Percentiles rank a stretch among this genome's conserved stretches.
These are phyloP conservation scores for Selaginella tamariscina DNA, from an alignment of 75 land plant species.

Conservation along the genomic window DNA sequence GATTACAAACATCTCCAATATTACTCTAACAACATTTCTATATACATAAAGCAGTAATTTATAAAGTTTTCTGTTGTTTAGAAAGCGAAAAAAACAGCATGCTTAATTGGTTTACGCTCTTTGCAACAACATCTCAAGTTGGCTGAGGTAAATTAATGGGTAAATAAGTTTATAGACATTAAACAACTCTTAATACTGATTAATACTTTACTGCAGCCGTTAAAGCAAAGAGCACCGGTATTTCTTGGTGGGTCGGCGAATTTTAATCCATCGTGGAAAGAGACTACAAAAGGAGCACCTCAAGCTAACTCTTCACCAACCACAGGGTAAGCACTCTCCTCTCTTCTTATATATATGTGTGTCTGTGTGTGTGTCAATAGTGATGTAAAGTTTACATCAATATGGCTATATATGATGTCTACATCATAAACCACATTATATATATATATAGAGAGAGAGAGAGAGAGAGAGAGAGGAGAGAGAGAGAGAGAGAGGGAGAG, in stretches of 20 bases:
- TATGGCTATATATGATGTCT: no score
- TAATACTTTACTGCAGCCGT: constrained; percentile 41
- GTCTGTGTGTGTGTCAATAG: no score
- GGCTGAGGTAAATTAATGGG: background rate
- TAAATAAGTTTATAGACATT: background rate
- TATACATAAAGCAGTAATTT: background rate
- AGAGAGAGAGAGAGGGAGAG: no score
- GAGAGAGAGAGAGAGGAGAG: no score
- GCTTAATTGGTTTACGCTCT: background rate
- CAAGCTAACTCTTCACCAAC: no score
- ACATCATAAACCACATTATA: no score
- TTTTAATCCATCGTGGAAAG: constrained; percentile 84
- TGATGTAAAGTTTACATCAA: no score
- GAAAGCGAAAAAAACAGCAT: background rate
- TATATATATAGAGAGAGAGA: no score
- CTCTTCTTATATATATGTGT: no score
- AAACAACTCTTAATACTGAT: background rate
- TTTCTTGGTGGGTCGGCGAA: constrained; percentile 61
- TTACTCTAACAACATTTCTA: background rate
- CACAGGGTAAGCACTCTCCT: no score
- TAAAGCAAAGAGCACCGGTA: constrained; percentile 66
- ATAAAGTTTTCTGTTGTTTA: background rate
- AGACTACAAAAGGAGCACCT: constrained; percentile 51
- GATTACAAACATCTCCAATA: constrained; percentile 8
- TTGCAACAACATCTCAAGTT: constrained; percentile 7